A percentile compares a stretch with the other conserved stretches of the same genome.
phyloP scores from a whole-genome alignment of 225 moss, liverwort and hornwort species.

The Polytrichum formosum region DNA sequence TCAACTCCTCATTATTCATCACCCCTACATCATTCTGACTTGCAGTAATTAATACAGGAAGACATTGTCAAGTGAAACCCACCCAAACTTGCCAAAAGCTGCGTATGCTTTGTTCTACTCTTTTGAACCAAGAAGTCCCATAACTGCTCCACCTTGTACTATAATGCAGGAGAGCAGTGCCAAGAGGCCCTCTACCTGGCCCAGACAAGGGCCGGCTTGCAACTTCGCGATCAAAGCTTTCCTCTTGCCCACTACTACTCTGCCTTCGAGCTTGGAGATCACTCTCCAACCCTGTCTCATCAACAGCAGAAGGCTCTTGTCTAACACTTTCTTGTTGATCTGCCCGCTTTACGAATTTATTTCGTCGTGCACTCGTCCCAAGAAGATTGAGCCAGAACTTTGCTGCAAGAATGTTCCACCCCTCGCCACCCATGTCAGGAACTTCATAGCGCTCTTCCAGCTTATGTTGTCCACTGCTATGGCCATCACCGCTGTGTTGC shows the following conservation, averaged over 20 bases:
- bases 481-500: constrained; percentile 4
- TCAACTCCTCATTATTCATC: too few relatives aligned
- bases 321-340: constrained; percentile 14
- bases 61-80: constrained; percentile 14
- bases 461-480: not conserved
- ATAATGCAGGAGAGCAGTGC: constrained; percentile 59
- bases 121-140: constrained; percentile 41
- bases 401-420: constrained; percentile 47
- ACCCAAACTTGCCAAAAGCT: constrained; percentile 76
- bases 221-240: constrained; percentile 27
- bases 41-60: too few relatives aligned
- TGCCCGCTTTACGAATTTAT: constrained; percentile 11
- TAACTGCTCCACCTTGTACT: constrained; percentile 63
- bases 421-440: constrained; percentile 33
- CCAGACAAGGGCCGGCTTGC: constrained; percentile 40
- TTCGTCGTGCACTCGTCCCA: constrained; percentile 32
- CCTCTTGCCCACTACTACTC: constrained; percentile 16
- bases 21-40: too few relatives aligned
- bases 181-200: constrained; percentile 57
- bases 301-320: constrained; percentile 10
- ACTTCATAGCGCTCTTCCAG: constrained; percentile 18
- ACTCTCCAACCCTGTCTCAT: constrained; percentile 18
- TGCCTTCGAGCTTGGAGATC: constrained; percentile 17
- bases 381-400: constrained; percentile 61
- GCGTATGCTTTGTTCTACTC: constrained; percentile 53